phyloP scores from a whole-genome alignment of 306 rosid genomes.

The Cicer arietinum region DNA sequence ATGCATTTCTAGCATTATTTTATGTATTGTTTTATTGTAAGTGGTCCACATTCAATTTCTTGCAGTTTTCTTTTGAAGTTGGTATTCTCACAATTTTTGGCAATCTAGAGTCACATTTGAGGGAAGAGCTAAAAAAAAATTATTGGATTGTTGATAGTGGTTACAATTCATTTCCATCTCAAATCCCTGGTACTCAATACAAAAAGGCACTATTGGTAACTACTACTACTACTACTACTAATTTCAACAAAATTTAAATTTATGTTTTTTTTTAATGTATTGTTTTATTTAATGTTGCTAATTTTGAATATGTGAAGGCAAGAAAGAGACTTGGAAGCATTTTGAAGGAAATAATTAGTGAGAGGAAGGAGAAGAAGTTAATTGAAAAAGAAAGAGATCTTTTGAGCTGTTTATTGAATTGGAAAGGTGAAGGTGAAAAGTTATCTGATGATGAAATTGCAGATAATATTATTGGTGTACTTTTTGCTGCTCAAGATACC shows the following conservation, averaged over 20 bases:
- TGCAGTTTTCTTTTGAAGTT: conserved; percentile 84
- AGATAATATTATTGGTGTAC: conserved; percentile 88
- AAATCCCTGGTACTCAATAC: conserved; percentile 76
- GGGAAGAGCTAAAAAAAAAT: conserved; percentile 68
- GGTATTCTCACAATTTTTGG: conserved; percentile 75
- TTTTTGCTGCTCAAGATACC: conserved; percentile 96
- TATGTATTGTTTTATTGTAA: neutral
- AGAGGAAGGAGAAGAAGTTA: conserved; percentile 67
- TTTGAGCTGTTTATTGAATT: conserved; percentile 65
- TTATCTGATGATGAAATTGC: conserved; percentile 74
- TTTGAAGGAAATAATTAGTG: conserved; percentile 62
- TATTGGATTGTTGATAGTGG: conserved; percentile 69
- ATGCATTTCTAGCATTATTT: conserved; percentile 29
- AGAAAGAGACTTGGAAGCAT: conserved; percentile 68
- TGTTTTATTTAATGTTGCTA: neutral
- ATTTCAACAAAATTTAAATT: neutral
- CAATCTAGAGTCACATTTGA: conserved; percentile 56
- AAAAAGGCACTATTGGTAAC: conserved; percentile 71
- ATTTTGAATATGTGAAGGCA: conserved; percentile 56
- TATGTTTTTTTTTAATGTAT: neutral
- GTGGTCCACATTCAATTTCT: conserved; percentile 35
- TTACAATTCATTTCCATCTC: conserved; percentile 80
- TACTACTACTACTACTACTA: neutral
- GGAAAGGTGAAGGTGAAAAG: conserved; percentile 59
- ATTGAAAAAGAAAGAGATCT: conserved; percentile 65